phyloP scores from a whole-genome alignment of 1,139 yeast genomes.

The Suhomyces bribrorum region DNA sequence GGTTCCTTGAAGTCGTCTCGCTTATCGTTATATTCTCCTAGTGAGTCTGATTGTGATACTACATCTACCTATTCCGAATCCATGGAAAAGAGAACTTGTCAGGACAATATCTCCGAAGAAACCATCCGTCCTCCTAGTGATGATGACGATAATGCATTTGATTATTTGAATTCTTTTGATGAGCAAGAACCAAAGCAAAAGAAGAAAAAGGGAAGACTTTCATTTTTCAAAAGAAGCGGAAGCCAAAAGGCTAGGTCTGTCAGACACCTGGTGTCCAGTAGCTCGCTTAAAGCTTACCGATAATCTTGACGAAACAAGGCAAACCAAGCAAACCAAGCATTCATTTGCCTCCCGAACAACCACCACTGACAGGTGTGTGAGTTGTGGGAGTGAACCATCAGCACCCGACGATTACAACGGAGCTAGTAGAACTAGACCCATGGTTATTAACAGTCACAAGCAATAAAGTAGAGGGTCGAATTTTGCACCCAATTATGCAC shows the following conservation, averaged over 20 bases:
- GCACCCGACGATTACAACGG: too few species aligned
- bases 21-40: constrained; percentile 13
- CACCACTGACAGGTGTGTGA: too few species aligned
- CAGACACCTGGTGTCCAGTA: not conserved
- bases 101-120: constrained; percentile 10
- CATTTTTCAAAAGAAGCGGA: constrained; percentile 9
- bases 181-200: constrained; percentile 5
- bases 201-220: constrained; percentile 9
- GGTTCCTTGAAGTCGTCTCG: constrained; percentile 14
- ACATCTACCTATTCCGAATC: constrained; percentile 4
- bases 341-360: too few species aligned
- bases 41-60: constrained; percentile 6
- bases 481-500: too few species aligned
- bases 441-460: too few species aligned
- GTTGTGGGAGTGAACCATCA: too few species aligned
- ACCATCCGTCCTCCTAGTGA: constrained; percentile 13
- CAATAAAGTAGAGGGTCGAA: too few species aligned
- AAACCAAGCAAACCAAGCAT: too few species aligned
- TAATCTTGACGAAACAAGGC: too few species aligned
- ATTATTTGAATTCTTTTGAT: constrained; percentile 19
- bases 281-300: too few species aligned
- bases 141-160: constrained; percentile 18
- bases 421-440: too few species aligned
- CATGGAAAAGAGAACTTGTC: not conserved
- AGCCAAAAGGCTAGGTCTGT: not conserved